Evolutionary conservation across 2,329 filamentous ascomycete species (phyloP), one percentile per base, ranked within the genome.

Genomic region (Scedosporium dehoogii): DNA sequence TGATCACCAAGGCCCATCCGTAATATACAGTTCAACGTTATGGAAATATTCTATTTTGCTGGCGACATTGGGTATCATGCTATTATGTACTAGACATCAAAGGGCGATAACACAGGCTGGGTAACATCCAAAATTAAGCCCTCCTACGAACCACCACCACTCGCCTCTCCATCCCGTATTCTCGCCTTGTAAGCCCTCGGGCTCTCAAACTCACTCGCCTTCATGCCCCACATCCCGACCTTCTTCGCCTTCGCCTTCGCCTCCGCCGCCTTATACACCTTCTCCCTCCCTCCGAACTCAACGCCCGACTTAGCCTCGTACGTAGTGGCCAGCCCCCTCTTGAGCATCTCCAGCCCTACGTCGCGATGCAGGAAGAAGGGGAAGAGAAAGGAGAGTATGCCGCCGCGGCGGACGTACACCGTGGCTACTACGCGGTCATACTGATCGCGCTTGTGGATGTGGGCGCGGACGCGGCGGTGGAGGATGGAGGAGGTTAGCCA

Each of bases 301-400:
- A 85, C 88, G 3, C 93, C 94, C 4, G 81, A 83, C 75, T 96
- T 97, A 29, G 91, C 93, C 76, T 97, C 94, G 72, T 97, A 99
- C 3, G 94, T 88, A 2, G 91, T 96, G 48, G 93, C 94, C 66
- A 96, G 76, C 0, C 94, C 94, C 23, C 78, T 81, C 75, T 86
- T 90, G 65, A 99, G 76, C 92, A 99, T 96, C 73, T 96, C 89
- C 64, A 92, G 76, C 3, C 93, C 92, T 4, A 99, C 89, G 73
- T 99, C 92, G 63, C 83, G 84, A 67, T 85, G 86, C 64, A 90
- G 80, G 7, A 91, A 74, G 68, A 86, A 82, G 64, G 90, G 80
- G 9, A 91, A 74, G 68, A 86, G 83, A 12, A 55, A 55, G 21
- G 51, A 55, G 51, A 55, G 14, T 23, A 55, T 14, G 2, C 51